Percentiles rank a stretch among this genome's conserved stretches.
These are phyloP conservation scores for Pseudogymnoascus sp. DNA, from an alignment of 2,329 filamentous ascomycete genomes.

Conservation along the genomic window DNA sequence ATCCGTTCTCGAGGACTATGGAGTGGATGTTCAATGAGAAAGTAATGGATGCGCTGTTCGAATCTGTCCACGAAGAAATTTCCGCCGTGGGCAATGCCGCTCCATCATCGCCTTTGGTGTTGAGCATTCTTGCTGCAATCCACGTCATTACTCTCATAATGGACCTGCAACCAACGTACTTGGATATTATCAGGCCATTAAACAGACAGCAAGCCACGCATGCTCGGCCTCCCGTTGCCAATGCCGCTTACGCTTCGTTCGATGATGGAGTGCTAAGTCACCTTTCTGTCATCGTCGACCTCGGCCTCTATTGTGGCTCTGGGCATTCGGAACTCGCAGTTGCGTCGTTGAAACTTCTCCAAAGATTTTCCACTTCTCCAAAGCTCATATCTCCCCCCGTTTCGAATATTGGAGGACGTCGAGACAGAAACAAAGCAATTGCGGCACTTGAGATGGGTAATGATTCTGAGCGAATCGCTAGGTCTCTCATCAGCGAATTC, in stretches of 20 bases:
- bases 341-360: constrained; percentile 71
- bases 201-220: constrained; percentile 59
- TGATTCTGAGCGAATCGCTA: constrained; percentile 71
- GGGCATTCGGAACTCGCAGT: constrained; percentile 75
- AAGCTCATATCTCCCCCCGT: constrained; percentile 60
- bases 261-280: constrained; percentile 85
- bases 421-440: constrained; percentile 74
- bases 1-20: constrained; percentile 91
- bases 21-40: constrained; percentile 97
- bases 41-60: constrained; percentile 71
- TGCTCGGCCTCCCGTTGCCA: constrained; percentile 56
- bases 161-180: constrained; percentile 82
- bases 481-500: constrained; percentile 63
- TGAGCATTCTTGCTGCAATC: constrained; percentile 71
- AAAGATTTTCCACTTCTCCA: constrained; percentile 76
- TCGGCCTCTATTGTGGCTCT: constrained; percentile 81
- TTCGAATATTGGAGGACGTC: constrained; percentile 53
- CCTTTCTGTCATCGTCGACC: constrained; percentile 67
- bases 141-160: constrained; percentile 77
- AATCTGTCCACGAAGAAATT: constrained; percentile 68
- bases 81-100: constrained; percentile 63
- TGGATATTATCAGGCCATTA: constrained; percentile 76
- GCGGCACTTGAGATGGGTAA: constrained; percentile 78
- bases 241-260: constrained; percentile 75
- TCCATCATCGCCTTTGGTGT: constrained; percentile 72